Conservation (phyloP, 352 stramenopile species). For the Pythium vanterpoolii region DNA sequence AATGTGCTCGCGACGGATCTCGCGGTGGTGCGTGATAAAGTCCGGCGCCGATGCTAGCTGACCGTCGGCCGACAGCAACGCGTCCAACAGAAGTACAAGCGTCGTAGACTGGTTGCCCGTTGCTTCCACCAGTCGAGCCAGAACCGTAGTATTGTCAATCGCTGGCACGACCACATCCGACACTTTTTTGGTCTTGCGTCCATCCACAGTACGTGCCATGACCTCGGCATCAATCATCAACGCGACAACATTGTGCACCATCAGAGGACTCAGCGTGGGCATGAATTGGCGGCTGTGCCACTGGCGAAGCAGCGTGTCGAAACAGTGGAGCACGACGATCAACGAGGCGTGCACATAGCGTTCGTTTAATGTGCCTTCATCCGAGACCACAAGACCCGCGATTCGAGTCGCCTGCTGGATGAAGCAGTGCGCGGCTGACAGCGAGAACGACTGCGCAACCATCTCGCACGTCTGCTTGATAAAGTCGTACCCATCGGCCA, state of each 20-base stretch:
- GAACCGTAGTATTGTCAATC: conserved; percentile 6
- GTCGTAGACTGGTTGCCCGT: not conserved
- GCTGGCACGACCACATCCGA: not conserved
- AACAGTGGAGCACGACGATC: conserved; percentile 4
- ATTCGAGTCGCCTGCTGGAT: conserved; percentile 15
- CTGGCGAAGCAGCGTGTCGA: conserved; percentile 4
- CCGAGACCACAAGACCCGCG: not conserved
- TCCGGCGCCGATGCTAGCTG: not conserved
- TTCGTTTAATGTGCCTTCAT: not conserved
- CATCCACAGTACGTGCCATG: not conserved
- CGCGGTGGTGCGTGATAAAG: conserved; percentile 9
- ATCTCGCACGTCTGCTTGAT: conserved; percentile 47
- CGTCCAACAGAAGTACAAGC: conserved; percentile 17
- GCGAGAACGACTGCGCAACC: conserved; percentile 20
- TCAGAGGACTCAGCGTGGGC: conserved; percentile 5
- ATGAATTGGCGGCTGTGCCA: conserved; percentile 8
- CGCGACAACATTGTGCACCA: conserved; percentile 19
- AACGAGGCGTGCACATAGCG: not conserved
- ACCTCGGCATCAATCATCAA: conserved; percentile 16
- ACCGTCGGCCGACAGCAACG: conserved; percentile 16
- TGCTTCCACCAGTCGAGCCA: conserved; percentile 8
- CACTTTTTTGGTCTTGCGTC: not conserved
- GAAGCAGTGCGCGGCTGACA: conserved; percentile 16
- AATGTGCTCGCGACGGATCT: conserved; percentile 38
- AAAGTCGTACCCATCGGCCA: conserved; percentile 42